A percentile compares a stretch with the other conserved stretches of the same genome.
phyloP scores from a whole-genome alignment of 768 basidiomycete genomes.

The Boletus insuetus region DNA sequence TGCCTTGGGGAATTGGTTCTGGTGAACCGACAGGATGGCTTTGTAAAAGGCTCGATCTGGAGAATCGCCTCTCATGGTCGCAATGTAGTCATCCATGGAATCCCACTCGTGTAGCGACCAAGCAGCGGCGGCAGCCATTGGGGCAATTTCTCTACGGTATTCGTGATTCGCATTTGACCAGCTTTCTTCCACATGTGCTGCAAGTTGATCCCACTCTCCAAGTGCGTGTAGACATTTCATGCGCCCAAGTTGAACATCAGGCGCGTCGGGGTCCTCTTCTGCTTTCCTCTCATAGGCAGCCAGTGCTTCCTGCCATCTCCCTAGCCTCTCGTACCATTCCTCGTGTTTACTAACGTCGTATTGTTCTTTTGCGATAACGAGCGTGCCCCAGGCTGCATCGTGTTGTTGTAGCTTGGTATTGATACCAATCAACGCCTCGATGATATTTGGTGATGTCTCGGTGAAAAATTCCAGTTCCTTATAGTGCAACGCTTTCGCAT shows the following conservation, averaged over 20 bases:
- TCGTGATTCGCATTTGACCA: constrained; percentile 85
- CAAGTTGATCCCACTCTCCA: constrained; percentile 95
- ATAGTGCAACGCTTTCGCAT: constrained; percentile 97
- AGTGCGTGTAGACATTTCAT: constrained; percentile 97
- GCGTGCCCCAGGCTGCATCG: constrained; percentile 96
- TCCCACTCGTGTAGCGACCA: constrained; percentile 99
- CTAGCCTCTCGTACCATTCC: constrained; percentile 97
- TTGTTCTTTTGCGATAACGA: constrained; percentile 84
- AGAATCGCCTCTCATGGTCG: constrained; percentile 89
- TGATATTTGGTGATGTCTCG: constrained; percentile 85
- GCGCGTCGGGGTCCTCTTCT: constrained; percentile 68
- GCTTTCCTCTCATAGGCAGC: constrained; percentile 79
- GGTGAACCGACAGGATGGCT: constrained; percentile 93
- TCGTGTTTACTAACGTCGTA: constrained; percentile 92
- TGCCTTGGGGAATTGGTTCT: constrained; percentile 93
- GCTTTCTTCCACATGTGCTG: constrained; percentile 79
- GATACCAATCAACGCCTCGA: constrained; percentile 93
- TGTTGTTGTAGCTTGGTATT: constrained; percentile 96
- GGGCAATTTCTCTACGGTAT: constrained; percentile 87
- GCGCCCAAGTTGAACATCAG: constrained; percentile 79
- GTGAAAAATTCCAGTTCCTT: constrained; percentile 97
- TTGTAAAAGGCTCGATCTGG: constrained; percentile 95
- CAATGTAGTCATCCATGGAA: constrained; percentile 95
- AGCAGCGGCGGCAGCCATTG: constrained; percentile 94
- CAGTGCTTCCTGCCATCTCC: constrained; percentile 93